phyloP scores from a whole-genome alignment of 2,329 filamentous ascomycete genomes.

The Lachnellula subtilissima region DNA sequence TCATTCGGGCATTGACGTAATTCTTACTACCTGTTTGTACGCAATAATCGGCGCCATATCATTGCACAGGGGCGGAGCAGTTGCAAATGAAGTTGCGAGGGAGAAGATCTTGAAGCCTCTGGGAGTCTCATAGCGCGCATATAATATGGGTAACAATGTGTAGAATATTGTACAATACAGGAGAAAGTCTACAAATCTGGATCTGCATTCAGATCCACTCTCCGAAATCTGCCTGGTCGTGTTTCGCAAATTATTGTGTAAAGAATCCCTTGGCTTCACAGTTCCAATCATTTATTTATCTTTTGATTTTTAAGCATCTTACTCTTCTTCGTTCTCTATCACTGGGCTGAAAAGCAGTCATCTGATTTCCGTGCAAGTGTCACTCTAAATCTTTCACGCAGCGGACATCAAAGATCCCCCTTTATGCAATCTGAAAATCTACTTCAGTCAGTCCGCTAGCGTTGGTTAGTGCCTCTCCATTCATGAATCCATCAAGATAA shows the following conservation, averaged over 20 bases:
- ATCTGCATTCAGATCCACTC: neutral
- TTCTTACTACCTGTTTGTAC: slow-evolving; percentile 73
- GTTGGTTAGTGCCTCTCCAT: slow-evolving; percentile 18
- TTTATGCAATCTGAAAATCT: neutral
- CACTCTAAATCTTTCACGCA: no score
- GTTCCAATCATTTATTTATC: no score
- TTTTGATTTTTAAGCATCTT: no score
- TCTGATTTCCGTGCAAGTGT: no score
- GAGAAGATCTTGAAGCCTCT: slow-evolving; percentile 49
- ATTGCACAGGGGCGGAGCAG: slow-evolving; percentile 77
- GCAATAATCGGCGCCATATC: slow-evolving; percentile 85
- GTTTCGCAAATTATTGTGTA: no score
- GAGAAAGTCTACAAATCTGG: neutral
- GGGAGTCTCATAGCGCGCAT: slow-evolving; percentile 25
- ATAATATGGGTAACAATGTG: slow-evolving; percentile 16
- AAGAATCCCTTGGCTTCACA: no score
- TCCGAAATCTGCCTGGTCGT: no score
- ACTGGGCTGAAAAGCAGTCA: no score
- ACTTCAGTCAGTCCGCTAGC: neutral
- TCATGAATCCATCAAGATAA: slow-evolving; percentile 26
- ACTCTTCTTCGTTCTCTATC: no score
- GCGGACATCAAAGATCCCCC: no score
- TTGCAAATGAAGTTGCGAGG: slow-evolving; percentile 68
- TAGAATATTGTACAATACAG: slow-evolving; percentile 29
- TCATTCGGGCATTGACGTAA: slow-evolving; percentile 67